Evolutionary conservation across 331 rosid species (phyloP), one percentile per base, ranked within the genome.

Genomic region (Spiraea crenata): DNA sequence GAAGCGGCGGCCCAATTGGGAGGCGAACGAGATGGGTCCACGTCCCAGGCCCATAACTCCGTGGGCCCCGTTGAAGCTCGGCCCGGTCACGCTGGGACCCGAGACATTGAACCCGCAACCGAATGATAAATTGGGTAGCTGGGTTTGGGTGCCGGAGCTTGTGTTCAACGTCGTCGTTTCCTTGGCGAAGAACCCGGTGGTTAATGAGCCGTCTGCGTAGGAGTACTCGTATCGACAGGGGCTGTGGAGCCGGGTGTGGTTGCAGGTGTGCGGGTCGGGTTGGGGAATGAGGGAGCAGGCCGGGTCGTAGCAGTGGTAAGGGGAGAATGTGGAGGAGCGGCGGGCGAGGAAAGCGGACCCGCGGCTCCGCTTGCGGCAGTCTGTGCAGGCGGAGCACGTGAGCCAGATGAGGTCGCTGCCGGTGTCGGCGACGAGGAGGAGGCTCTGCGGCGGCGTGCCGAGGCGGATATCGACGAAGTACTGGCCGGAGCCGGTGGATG

Each of bases 401-500:
- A 83, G 86, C 97, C 97, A 91, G 4, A 91, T 77, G 7, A 91
- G 91, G 56, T 91, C 97, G 76, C 89, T 80, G 56, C 91, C 97
- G 9, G 95, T 91, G 62, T 91, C 95, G 37, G 80, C 90, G 46
- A 91, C 89, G 16, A 91, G 89, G 35, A 80, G 82, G 67, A 91
- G 87, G 70, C 74, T 76, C 54, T 91, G 95, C 1, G 92, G 92
- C 1, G 97, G 97, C 0, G 88, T 56, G 2, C 97, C 92, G 7
- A 91, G 50, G 40, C 71, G 86, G 76, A 91, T 82, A 49, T 79
- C 77, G 25, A 76, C 91, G 65, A 91, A 91, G 80, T 91, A 91
- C 74, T 91, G 92, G 6, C 92, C 95, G 49, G 92, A 85, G 73
- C 96, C 95, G 31, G 82, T 68, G 59, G 86, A 59, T 0, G 97